Percentiles rank a stretch among this genome's conserved stretches.
These are phyloP conservation scores for Leonotis leonurus DNA, from an alignment of 257 asterid genomes.

Conservation along the genomic window DNA sequence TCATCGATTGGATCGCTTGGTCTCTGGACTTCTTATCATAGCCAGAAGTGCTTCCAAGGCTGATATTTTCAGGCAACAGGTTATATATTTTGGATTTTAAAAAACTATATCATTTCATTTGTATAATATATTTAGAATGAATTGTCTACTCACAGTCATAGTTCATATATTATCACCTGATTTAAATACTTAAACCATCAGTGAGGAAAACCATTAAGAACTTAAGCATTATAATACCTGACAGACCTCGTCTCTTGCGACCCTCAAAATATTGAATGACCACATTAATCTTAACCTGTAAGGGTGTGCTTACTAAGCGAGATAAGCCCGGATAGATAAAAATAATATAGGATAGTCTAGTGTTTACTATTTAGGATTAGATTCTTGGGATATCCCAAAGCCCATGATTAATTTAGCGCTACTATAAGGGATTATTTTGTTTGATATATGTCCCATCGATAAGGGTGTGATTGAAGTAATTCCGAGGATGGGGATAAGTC, in stretches of 20 bases:
- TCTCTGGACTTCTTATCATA: conserved; percentile 93
- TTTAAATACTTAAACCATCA: background rate
- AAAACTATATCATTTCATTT: background rate
- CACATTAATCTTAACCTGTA: background rate
- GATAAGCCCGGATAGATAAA: no score
- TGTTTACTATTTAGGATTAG: no score
- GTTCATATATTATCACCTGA: background rate
- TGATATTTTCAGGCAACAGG: conserved; percentile 90
- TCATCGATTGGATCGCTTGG: conserved; percentile 94
- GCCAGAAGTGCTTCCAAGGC: conserved; percentile 89
- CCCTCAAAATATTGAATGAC: background rate
- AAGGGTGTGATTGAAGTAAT: no score
- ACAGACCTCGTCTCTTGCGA: background rate
- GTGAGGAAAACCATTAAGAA: background rate
- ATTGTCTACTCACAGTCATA: background rate
- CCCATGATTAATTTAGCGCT: no score
- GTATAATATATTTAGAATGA: background rate
- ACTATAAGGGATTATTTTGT: no score
- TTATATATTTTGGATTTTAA: background rate
- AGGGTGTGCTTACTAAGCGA: no score
- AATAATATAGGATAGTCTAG: no score
- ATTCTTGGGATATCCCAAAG: no score
- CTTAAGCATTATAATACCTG: background rate
- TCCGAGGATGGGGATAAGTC: no score
- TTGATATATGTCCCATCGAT: no score